Conservation (phyloP, 192 early-diverging fungal species). For the Mycoemilia scoparia region DNA sequence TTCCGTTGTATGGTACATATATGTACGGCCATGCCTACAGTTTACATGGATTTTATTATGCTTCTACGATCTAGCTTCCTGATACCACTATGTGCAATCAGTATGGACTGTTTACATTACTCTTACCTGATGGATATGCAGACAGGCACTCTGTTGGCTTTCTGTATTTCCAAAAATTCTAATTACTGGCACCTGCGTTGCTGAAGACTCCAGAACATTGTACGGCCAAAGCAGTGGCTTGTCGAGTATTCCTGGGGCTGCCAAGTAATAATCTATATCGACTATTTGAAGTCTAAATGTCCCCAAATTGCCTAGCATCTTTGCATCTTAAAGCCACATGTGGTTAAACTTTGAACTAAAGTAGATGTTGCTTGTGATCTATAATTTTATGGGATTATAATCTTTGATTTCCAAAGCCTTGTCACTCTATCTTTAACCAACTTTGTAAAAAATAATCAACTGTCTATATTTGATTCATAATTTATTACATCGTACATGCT, state of each 20-base stretch:
- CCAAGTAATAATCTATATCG: constrained; percentile 43
- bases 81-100: background rate
- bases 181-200: constrained; percentile 32
- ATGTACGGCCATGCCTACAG: constrained; percentile 45
- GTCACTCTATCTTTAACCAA: too few species aligned
- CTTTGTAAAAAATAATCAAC: too few species aligned
- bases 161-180: constrained; percentile 63
- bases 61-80: background rate
- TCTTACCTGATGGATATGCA: constrained; percentile 81
- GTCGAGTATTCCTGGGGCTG: constrained; percentile 7
- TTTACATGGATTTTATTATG: constrained; percentile 1
- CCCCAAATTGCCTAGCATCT: background rate
- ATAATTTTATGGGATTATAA: too few species aligned
- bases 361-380: too few species aligned
- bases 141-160: constrained; percentile 48
- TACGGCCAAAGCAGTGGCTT: constrained; percentile 11
- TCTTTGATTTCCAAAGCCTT: too few species aligned
- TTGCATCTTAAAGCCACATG: background rate
- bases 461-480: background rate
- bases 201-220: constrained; percentile 12
- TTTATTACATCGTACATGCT: background rate
- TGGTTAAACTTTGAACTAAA: too few species aligned
- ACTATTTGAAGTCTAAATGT: constrained; percentile 32
- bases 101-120: background rate
- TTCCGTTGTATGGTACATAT: constrained; percentile 44